Conservation (phyloP, 306 rosid genomes). For the Gillenia trifoliata region DNA sequence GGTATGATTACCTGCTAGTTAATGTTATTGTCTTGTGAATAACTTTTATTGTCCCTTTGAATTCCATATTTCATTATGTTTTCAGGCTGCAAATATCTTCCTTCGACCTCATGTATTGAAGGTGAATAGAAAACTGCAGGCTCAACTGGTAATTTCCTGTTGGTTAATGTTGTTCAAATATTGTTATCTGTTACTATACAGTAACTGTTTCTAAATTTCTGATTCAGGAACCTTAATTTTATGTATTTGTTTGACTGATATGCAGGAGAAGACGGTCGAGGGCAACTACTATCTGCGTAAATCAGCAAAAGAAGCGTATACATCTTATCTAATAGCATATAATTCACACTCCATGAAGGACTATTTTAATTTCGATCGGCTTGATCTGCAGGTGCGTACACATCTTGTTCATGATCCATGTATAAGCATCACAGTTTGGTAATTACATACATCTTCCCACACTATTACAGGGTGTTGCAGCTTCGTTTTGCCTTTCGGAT, state of each 20-base stretch:
- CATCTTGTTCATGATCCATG: background rate
- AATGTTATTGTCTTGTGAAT: background rate
- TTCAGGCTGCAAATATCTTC: slow-evolving; percentile 84
- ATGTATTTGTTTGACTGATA: slow-evolving; percentile 13
- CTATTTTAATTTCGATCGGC: slow-evolving; percentile 75
- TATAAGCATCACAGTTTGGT: too few species aligned
- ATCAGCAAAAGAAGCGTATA: slow-evolving; percentile 84
- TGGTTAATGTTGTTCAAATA: too few species aligned
- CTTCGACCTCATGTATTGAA: slow-evolving; percentile 59
- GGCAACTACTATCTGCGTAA: slow-evolving; percentile 63
- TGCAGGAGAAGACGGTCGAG: slow-evolving; percentile 80
- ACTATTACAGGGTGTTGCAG: slow-evolving; percentile 57
- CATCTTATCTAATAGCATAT: slow-evolving; percentile 72
- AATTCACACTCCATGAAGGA: slow-evolving; percentile 95
- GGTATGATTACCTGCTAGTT: slow-evolving; percentile 42
- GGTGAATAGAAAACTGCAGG: slow-evolving; percentile 67
- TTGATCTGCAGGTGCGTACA: slow-evolving; percentile 69
- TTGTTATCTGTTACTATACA: too few species aligned
- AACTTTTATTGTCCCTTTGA: background rate
- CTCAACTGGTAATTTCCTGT: slow-evolving; percentile 61
- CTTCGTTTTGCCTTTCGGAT: slow-evolving; percentile 64
- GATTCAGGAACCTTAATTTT: background rate
- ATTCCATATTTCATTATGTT: background rate
- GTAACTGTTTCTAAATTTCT: too few species aligned
- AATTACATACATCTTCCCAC: too few species aligned